Evolutionary conservation across 257 asterid genomes (phyloP), one percentile per base, ranked within the genome.

Genomic region (Voacanga thouarsii): DNA sequence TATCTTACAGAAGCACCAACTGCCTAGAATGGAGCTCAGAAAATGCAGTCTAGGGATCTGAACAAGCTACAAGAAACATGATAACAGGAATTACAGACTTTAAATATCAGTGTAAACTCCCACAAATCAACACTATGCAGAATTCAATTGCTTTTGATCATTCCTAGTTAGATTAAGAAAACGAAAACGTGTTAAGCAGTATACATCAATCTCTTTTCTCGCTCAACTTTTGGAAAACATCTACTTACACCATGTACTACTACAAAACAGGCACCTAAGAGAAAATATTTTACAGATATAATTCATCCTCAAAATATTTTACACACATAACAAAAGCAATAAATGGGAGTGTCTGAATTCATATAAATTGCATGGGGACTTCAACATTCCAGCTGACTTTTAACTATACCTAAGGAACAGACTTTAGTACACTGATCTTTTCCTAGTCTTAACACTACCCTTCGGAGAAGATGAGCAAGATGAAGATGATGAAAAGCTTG

Each of bases 391-490:
- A 41, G 4, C 9, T 53, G 43, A 39, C 24, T 41, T 41, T 39
- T 18, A 65, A 21, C 16, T 12, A 33, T 37, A 33, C 49, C 19
- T 26, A 33, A 19, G 12, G 6, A 65, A 65, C 49, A 65, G n/a
- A 65, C 2, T 68, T 37, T 66, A 66, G 71, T 51, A 44, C 51
- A 57, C 61, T 78, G 85, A 84, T 77, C 86, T 83, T 80, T 80
- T 89, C 76, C 89, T 87, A 24, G 30, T 61, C 88, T 82, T 77
- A n/a, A 67, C 75, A 24, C 84, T 69, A 65, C 71, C 79, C 80
- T 82, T 91, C 4, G 87, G 86, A 30, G 92, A 86, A 81, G 86
- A 81, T 12, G 95, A 86, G 55, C 87, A 67, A 39, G 97, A 83
- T 9, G 97, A 86, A 56, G 95, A 74, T 0, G 96, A 26, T 0